A percentile compares a stretch with the other conserved stretches of the same genome.
Evolutionary conservation across 148 eudicot genomes (phyloP).

Genomic region (Rhododendron molle): DNA sequence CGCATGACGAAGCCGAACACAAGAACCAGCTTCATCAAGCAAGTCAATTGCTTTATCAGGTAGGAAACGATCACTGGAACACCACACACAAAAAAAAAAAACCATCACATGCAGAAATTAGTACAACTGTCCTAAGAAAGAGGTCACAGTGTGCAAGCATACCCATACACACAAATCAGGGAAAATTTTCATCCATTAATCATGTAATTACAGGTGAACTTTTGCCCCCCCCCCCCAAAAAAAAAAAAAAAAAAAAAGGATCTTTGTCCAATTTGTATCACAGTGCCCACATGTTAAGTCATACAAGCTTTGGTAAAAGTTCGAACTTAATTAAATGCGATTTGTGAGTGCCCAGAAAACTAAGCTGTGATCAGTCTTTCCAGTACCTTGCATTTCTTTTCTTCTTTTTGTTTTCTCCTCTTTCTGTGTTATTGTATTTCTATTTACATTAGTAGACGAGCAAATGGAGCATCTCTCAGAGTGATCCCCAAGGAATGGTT

Average conservation of each 20-base stretch:
- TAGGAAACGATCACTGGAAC: constrained; percentile 68
- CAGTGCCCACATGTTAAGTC: neutral
- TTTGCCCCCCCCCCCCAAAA: no score
- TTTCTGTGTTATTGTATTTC: neutral
- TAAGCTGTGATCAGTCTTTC: neutral
- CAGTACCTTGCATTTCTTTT: neutral
- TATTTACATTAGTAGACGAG: neutral
- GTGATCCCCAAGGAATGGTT: neutral
- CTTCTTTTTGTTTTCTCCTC: neutral
- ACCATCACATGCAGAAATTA: constrained; percentile 3
- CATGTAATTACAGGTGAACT: neutral
- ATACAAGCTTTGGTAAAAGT: neutral
- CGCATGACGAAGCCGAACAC: constrained; percentile 76
- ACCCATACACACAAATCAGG: neutral
- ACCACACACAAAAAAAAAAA: neutral
- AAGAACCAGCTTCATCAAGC: constrained; percentile 88
- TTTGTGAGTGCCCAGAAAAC: neutral
- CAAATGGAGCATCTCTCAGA: neutral
- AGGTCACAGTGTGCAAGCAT: neutral
- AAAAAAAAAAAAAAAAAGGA: neutral
- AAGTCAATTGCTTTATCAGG: constrained; percentile 94
- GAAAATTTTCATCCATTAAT: neutral
- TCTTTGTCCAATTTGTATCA: neutral
- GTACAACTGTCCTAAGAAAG: neutral
- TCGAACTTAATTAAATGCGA: neutral